Percentiles rank a stretch among this genome's conserved stretches.
Conservation (phyloP, 2,329 filamentous ascomycete species). For the Periconia macrospinosa region DNA sequence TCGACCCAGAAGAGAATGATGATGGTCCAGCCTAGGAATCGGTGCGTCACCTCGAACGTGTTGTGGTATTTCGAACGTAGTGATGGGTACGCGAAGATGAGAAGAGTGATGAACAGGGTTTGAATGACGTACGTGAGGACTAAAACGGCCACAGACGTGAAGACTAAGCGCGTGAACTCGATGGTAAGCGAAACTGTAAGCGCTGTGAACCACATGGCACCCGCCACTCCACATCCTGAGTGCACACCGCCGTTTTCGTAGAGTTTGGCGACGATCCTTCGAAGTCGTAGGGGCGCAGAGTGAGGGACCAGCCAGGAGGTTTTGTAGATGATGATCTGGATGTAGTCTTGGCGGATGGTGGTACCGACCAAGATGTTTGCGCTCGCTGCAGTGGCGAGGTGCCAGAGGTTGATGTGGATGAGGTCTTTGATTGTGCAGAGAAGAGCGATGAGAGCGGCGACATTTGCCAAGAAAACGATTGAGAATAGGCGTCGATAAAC, state of each 20-base stretch:
- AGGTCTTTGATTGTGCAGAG: not conserved
- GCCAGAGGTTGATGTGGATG: not conserved
- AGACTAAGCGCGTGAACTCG: conserved; percentile 14
- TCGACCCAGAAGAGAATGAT: conserved; percentile 19
- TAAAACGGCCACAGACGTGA: conserved; percentile 7
- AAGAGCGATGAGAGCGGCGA: not conserved
- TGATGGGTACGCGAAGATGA: conserved; percentile 9
- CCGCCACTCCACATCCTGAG: conserved; percentile 16
- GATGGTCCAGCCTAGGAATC: conserved; percentile 18
- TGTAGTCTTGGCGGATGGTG: conserved; percentile 15
- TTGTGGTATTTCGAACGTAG: conserved; percentile 16
- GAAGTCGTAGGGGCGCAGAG: conserved; percentile 8
- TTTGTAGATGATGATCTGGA: conserved; percentile 15
- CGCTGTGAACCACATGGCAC: conserved; percentile 41
- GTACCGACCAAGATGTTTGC: conserved; percentile 21
- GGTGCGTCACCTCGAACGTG: conserved; percentile 19
- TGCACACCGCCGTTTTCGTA: conserved; percentile 23
- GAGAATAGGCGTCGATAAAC: conserved; percentile 1
- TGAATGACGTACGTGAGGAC: conserved; percentile 6
- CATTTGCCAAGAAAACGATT: not conserved
- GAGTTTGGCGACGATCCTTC: conserved; percentile 12
- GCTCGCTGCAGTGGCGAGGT: conserved; percentile 24
- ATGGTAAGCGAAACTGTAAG: conserved; percentile 33
- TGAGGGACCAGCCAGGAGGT: conserved; percentile 14
- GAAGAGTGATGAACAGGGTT: conserved; percentile 6